Evolutionary conservation across 1,284 basidiomycete species (phyloP).

Genomic region (Pholiota adiposa): DNA sequence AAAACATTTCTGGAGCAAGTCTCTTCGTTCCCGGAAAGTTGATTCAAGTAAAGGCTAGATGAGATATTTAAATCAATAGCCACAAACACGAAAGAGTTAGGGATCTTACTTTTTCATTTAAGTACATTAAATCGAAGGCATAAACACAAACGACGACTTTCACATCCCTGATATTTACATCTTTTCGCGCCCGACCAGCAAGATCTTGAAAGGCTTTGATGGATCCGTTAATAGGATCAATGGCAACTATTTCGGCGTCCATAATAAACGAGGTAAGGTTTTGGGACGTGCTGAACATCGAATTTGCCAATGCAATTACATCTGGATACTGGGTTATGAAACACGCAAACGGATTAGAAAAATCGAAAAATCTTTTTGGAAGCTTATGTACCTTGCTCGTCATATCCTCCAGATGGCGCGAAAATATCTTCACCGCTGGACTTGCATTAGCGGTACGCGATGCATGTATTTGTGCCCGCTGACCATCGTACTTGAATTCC

Average conservation of each 20-base stretch:
- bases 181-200: slow-evolving; percentile 85
- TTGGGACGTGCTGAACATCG: slow-evolving; percentile 46
- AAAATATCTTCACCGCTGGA: slow-evolving; percentile 76
- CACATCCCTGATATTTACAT: slow-evolving; percentile 81
- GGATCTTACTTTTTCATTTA: slow-evolving; percentile 72
- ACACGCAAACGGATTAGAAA: slow-evolving; percentile 3
- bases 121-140: slow-evolving; percentile 90
- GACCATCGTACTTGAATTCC: slow-evolving; percentile 89
- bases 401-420: slow-evolving; percentile 92
- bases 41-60: slow-evolving; percentile 70
- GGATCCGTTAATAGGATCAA: slow-evolving; percentile 67
- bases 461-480: slow-evolving; percentile 86
- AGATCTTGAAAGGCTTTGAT: slow-evolving; percentile 87
- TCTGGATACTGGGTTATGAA: slow-evolving; percentile 88
- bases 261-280: slow-evolving; percentile 79
- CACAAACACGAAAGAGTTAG: slow-evolving; percentile 1
- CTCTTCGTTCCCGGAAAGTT: slow-evolving; percentile 77
- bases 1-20: slow-evolving; percentile 64
- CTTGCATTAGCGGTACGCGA: slow-evolving; percentile 45
- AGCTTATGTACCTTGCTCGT: slow-evolving; percentile 72
- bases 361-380: slow-evolving; percentile 6
- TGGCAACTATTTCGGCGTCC: slow-evolving; percentile 84
- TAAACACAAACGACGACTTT: slow-evolving; percentile 85
- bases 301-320: slow-evolving; percentile 62
- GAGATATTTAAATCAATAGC: neutral